Evolutionary conservation across 2,329 filamentous ascomycete genomes (phyloP), one percentile per base, ranked within the genome.

Genomic region (Hypoxylon sp.): DNA sequence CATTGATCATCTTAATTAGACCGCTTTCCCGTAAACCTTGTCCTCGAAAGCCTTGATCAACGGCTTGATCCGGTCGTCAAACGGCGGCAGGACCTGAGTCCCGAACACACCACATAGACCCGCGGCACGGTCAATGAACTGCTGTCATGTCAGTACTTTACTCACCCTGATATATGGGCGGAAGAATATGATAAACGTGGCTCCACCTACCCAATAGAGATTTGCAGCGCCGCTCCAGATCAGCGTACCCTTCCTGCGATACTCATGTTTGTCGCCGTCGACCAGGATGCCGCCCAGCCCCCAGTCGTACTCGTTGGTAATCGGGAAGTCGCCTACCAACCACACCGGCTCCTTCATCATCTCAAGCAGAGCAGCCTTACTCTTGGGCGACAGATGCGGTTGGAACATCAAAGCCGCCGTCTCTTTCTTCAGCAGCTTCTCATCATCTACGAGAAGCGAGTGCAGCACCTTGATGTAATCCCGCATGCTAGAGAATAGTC

Each of bases 371-470:
- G 70, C 9, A 40, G 16, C 36, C 66, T 49, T 71, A 42, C 33
- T 68, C 66, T 11, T 67, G 40, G 44, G 70, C 2, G 66, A 74
- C 0, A 87, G 78, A 45, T 84, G 84, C 0, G 84, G 78, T 55
- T 75, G 69, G 67, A 86, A 86, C 74, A 87, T 79, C 44, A 76
- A 68, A 0, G 80, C 76, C 0, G 82, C 77, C 0, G 79, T 83
- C 2, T 73, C 72, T 0, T 76, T 74, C 18, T 73, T 77, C 5
- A 88, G 77, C 0, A 87, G 67, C 42, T 78, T 81, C 2, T 80
- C 81, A 54, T 87, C 84, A 46, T 86, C 80, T 1, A 74, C 72
- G 0, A 86, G 75, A 1, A 88, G 70, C 1, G 82, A 84, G 2
- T 74, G 75, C 2, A 84, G 70, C 4, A 87, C 71, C 33, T 79